phyloP scores from a whole-genome alignment of 768 basidiomycete species.

The Mycena filopes region DNA sequence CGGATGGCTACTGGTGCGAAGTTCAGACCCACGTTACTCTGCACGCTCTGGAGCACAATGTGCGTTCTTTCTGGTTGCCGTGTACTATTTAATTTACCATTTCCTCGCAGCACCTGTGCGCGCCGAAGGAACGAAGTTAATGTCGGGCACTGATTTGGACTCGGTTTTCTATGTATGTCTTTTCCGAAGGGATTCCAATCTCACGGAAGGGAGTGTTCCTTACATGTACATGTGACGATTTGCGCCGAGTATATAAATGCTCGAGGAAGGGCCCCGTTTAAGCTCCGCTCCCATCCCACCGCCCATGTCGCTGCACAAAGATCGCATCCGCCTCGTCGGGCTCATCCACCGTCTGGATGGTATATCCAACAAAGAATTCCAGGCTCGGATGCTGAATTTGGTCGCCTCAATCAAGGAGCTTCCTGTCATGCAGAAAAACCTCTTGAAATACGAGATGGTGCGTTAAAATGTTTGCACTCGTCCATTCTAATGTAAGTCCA shows the following conservation, averaged over 20 bases:
- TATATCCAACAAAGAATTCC: neutral
- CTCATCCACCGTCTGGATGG: neutral
- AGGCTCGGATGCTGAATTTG: neutral
- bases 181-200: no score
- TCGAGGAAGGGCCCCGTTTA: no score
- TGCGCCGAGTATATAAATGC: no score
- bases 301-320: neutral
- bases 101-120: slow-evolving; percentile 36
- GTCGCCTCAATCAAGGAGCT: neutral
- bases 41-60: slow-evolving; percentile 42
- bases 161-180: no score
- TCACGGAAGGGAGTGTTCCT: no score
- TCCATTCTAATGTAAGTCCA: neutral
- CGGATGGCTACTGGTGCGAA: slow-evolving; percentile 45
- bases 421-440: neutral
- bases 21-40: slow-evolving; percentile 38
- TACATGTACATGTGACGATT: no score
- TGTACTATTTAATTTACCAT: neutral
- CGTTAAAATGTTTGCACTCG: neutral
- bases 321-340: slow-evolving; percentile 1
- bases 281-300: no score
- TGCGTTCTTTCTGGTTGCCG: slow-evolving; percentile 26
- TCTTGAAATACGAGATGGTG: slow-evolving; percentile 5
- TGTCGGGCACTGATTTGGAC: no score
- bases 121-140: no score